A percentile compares a stretch with the other conserved stretches of the same genome.
These are phyloP conservation scores for Mycena epipterygia DNA, from an alignment of 768 basidiomycete species.

Conservation along the genomic window DNA sequence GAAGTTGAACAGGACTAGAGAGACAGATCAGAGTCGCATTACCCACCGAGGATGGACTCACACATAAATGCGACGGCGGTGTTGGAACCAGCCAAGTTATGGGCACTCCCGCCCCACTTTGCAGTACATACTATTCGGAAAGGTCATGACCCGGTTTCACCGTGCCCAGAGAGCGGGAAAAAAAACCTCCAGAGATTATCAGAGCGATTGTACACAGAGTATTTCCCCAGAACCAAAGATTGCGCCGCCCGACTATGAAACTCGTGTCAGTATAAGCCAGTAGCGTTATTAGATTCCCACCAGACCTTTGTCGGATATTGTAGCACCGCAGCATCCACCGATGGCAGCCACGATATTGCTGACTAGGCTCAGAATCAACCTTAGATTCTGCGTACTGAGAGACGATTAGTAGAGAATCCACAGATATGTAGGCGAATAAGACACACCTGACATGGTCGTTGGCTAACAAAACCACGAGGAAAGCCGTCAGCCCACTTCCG, in stretches of 20 bases:
- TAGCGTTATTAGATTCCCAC: background rate
- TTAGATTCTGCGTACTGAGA: conserved; percentile 49
- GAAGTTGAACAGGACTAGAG: conserved; percentile 64
- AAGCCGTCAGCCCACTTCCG: conserved; percentile 68
- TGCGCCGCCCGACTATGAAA: conserved; percentile 54
- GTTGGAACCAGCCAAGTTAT: conserved; percentile 56
- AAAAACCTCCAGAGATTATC: conserved; percentile 55
- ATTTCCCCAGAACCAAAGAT: conserved; percentile 65
- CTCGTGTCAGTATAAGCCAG: background rate
- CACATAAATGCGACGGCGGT: conserved; percentile 62
- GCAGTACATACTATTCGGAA: conserved; percentile 53
- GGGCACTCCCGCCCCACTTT: conserved; percentile 51
- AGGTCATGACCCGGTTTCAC: background rate
- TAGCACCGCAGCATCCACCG: conserved; percentile 58
- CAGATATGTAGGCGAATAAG: too few relatives aligned
- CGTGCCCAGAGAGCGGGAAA: background rate
- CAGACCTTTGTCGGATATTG: conserved; percentile 55
- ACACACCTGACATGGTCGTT: conserved; percentile 51
- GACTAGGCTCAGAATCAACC: conserved; percentile 58
- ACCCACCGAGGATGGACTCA: conserved; percentile 38
- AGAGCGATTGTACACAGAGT: conserved; percentile 53
- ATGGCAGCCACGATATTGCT: conserved; percentile 56
- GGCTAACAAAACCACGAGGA: conserved; percentile 57
- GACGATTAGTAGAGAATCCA: background rate
- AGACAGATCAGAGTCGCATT: conserved; percentile 28